phyloP scores from a whole-genome alignment of 495 filamentous ascomycete genomes.

The Acidiella bohemica region DNA sequence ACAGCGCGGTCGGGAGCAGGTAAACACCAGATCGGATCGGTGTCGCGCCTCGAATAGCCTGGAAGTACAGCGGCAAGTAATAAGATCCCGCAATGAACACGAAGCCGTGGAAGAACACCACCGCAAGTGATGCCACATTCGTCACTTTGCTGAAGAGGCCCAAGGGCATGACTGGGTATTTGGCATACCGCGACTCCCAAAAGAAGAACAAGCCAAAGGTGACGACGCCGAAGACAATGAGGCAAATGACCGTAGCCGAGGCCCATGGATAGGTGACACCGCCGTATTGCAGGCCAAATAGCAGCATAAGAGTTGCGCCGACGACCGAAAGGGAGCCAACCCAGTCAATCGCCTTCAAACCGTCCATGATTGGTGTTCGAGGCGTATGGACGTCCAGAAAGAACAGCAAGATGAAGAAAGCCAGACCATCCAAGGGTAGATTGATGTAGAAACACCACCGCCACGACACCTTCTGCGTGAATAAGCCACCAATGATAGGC shows the following conservation, averaged over 20 bases:
- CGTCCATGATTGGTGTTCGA: constrained; percentile 53
- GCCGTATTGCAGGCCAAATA: constrained; percentile 67
- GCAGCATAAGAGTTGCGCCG: constrained; percentile 67
- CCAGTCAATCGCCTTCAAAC: constrained; percentile 68
- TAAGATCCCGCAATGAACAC: constrained; percentile 64
- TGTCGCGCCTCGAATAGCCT: constrained; percentile 49
- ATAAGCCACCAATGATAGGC: constrained; percentile 30
- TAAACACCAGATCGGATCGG: constrained; percentile 71
- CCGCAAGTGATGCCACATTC: constrained; percentile 43
- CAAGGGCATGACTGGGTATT: constrained; percentile 65
- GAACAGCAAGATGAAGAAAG: constrained; percentile 50
- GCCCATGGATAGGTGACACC: constrained; percentile 64
- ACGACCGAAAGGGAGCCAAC: constrained; percentile 52
- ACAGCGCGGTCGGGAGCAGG: constrained; percentile 58
- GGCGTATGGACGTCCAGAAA: constrained; percentile 68
- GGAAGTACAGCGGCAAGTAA: constrained; percentile 52
- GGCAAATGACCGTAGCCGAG: constrained; percentile 61
- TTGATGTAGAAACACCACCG: constrained; percentile 28
- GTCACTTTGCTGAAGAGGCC: constrained; percentile 48
- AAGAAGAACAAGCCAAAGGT: constrained; percentile 50
- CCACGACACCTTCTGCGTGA: constrained; percentile 40
- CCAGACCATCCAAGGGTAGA: constrained; percentile 60
- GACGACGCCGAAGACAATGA: constrained; percentile 60
- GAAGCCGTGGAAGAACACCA: constrained; percentile 53
- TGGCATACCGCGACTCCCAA: constrained; percentile 58